Evolutionary conservation across 306 rosid genomes (phyloP), one percentile per base, ranked within the genome.

Genomic region (Fragaria iinumae): DNA sequence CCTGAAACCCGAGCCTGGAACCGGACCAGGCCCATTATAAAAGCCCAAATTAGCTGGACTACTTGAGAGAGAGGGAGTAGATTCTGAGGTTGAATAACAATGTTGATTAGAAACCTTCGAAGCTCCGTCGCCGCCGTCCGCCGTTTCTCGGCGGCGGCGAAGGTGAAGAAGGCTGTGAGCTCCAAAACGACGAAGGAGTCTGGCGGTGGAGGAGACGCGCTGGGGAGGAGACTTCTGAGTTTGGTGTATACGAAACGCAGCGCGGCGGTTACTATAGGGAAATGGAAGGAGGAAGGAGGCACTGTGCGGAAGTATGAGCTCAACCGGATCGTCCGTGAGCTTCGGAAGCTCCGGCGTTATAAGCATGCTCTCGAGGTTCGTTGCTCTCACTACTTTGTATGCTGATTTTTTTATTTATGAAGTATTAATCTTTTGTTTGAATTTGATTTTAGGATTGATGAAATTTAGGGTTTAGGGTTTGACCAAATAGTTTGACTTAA

Each of bases 311-410:
- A 92, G 72, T 95, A 89, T 82, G 90, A 88, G 84, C 95, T 95
- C 89, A 95, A 90, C 80, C 98, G 91, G 69, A 87, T 90, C 44
- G 87, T 92, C 49, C 95, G 97, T 4, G 97, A 92, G 85, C 97
- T 95, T 55, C 98, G 98, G 50, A 84, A 87, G 90, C 84, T 72
- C 75, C 91, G 86, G 80, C 91, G 96, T 32, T 89, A 80, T 87
- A 92, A 92, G 73, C 98, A 95, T 80, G 97, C 98, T 4, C 96
- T 95, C 39, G 96, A 95, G 98, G 98, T 94, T 67, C 10, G 56
- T 73, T 83, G 21, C 45, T 39, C 38, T 23, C 44, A 59, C 25
- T n/a, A 7, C 12, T 36, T 6, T 23, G 12, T 11, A 7, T 38
- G n/a, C 14, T 34, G 55, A 63, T 25, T 75, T 0, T 25, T 63